A percentile compares a stretch with the other conserved stretches of the same genome.
Conservation (phyloP, 2,329 filamentous ascomycete genomes). For the Colletotrichum limetticola region DNA sequence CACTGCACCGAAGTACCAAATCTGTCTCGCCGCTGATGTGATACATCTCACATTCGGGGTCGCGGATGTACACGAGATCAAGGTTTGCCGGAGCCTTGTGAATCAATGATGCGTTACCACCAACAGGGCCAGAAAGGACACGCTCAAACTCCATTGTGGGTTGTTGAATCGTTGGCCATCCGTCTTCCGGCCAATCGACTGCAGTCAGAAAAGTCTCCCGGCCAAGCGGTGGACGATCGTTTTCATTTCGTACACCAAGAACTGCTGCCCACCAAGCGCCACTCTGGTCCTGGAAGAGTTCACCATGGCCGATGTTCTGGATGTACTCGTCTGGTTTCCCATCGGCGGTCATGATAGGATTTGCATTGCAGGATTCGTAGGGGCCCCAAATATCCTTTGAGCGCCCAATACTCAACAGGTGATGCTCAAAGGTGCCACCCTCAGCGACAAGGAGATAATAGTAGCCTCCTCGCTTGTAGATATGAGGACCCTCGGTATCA, state of each 20-base stretch:
- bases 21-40: neutral
- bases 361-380: constrained; percentile 43
- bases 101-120: neutral
- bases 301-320: constrained; percentile 66
- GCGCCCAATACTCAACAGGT: constrained; percentile 39
- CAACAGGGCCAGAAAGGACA: neutral
- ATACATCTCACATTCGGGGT: neutral
- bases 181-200: constrained; percentile 18
- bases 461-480: constrained; percentile 48
- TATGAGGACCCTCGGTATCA: constrained; percentile 46
- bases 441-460: constrained; percentile 55
- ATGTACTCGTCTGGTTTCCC: constrained; percentile 54
- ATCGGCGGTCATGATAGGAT: constrained; percentile 58
- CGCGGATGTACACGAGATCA: constrained; percentile 12
- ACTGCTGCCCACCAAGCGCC: constrained; percentile 50
- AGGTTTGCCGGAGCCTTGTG: neutral
- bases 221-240: constrained; percentile 4
- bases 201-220: constrained; percentile 13
- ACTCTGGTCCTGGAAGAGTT: constrained; percentile 61
- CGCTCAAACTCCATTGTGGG: neutral
- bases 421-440: constrained; percentile 47
- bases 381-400: constrained; percentile 41
- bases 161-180: constrained; percentile 17
- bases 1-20: neutral
- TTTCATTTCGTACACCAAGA: constrained; percentile 3